Evolutionary conservation across 1,284 basidiomycete species (phyloP).

Genomic region (Grifola frondosa): DNA sequence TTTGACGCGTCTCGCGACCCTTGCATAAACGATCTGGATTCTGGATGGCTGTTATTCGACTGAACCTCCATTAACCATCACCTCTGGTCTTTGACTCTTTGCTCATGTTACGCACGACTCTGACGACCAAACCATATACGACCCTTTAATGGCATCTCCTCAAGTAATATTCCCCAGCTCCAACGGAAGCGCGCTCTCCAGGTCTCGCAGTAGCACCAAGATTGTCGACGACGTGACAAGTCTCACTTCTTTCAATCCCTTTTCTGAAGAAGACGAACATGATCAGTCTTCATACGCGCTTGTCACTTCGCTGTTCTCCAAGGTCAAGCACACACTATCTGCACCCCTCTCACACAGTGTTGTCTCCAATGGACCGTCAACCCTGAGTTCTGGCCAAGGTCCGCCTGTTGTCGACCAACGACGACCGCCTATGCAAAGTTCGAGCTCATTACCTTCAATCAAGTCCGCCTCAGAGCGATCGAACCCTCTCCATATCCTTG

Average conservation of each 20-base stretch:
- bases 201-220: conserved; percentile 63
- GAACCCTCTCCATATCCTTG: conserved; percentile 51
- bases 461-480: conserved; percentile 54
- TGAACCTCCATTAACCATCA: no score
- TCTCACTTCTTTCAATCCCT: conserved; percentile 81
- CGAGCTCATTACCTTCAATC: conserved; percentile 45
- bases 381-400: conserved; percentile 29
- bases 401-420: conserved; percentile 44
- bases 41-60: no score
- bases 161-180: conserved; percentile 11
- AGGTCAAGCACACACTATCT: conserved; percentile 73
- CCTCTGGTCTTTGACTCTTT: no score
- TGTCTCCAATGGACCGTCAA: conserved; percentile 34
- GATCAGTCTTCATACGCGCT: conserved; percentile 80
- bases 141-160: no score
- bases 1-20: no score
- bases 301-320: conserved; percentile 73
- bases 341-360: conserved; percentile 56
- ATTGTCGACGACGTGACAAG: conserved; percentile 66
- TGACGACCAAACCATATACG: not conserved
- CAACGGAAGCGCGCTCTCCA: conserved; percentile 35
- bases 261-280: conserved; percentile 83
- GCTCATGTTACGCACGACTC: no score
- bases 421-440: conserved; percentile 53
- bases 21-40: no score